phyloP scores from a whole-genome alignment of 2,329 filamentous ascomycete genomes.

The Ascochyta viciae-villosae region DNA sequence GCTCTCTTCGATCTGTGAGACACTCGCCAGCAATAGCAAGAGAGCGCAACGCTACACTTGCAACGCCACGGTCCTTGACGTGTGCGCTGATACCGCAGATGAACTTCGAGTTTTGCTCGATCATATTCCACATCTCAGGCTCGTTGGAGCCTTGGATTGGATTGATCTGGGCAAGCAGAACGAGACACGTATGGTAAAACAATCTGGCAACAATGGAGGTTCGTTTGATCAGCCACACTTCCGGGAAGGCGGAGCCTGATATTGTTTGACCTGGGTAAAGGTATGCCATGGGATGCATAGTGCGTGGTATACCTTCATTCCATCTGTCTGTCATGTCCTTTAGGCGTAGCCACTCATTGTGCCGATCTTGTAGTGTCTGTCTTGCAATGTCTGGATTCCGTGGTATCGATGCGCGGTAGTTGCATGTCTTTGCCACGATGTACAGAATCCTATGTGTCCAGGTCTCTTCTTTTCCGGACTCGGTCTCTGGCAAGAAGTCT shows the following conservation, averaged over 20 bases:
- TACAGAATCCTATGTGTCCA: conserved; percentile 93
- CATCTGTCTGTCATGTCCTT: conserved; percentile 83
- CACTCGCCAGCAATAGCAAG: conserved; percentile 79
- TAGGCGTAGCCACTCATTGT: conserved; percentile 79
- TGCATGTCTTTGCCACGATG: conserved; percentile 84
- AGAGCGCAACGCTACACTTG: conserved; percentile 79
- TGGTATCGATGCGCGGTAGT: conserved; percentile 77
- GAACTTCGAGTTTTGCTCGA: conserved; percentile 78
- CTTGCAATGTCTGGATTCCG: conserved; percentile 65
- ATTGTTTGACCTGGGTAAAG: conserved; percentile 71
- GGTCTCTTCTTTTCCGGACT: conserved; percentile 73
- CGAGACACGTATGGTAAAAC: conserved; percentile 88
- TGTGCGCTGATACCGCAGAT: conserved; percentile 91
- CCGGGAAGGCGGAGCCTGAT: conserved; percentile 79
- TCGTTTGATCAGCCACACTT: conserved; percentile 87
- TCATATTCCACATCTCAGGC: conserved; percentile 73
- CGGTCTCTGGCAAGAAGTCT: conserved; percentile 66
- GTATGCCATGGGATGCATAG: conserved; percentile 87
- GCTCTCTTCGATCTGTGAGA: conserved; percentile 72
- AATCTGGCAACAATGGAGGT: conserved; percentile 81
- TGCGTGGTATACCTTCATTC: conserved; percentile 78
- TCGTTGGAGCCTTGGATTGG: conserved; percentile 68
- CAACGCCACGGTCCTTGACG: conserved; percentile 79
- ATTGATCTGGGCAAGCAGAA: conserved; percentile 80
- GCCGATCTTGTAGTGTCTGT: conserved; percentile 68